Conservation (phyloP, 2,329 filamentous ascomycete genomes). For the Ceratocystis cacaofunesta region DNA sequence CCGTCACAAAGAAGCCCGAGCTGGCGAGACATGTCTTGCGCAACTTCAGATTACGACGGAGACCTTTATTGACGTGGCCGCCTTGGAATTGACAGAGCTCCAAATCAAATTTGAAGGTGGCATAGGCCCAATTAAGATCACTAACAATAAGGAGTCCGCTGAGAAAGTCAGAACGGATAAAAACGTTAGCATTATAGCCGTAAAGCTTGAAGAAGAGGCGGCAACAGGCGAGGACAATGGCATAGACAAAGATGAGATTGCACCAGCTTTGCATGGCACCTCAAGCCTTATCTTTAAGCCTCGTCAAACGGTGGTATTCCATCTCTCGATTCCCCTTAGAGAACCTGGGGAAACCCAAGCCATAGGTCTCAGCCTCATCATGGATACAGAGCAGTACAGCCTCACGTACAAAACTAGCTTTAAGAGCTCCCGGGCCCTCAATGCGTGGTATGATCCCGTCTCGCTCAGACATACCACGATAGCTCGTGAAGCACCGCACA, state of each 20-base stretch:
- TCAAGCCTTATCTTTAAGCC: slow-evolving; percentile 27
- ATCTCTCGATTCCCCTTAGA: slow-evolving; percentile 57
- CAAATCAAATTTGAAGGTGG: slow-evolving; percentile 42
- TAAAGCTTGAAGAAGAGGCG: slow-evolving; percentile 25
- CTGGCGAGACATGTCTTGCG: slow-evolving; percentile 42
- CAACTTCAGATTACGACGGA: slow-evolving; percentile 45
- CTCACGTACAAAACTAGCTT: slow-evolving; percentile 51
- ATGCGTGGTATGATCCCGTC: slow-evolving; percentile 37
- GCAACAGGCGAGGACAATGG: slow-evolving; percentile 20
- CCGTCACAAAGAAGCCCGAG: slow-evolving; percentile 41
- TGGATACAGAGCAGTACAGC: slow-evolving; percentile 51
- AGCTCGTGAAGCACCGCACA: slow-evolving; percentile 35
- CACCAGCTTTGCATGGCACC: slow-evolving; percentile 19
- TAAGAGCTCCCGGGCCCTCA: slow-evolving; percentile 27
- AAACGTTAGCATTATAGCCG: slow-evolving; percentile 20
- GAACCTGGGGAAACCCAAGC: slow-evolving; percentile 68
- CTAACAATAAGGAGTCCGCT: slow-evolving; percentile 25
- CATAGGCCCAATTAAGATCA: slow-evolving; percentile 39
- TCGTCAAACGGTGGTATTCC: slow-evolving; percentile 53
- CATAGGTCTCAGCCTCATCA: slow-evolving; percentile 43
- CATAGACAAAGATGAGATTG: slow-evolving; percentile 20
- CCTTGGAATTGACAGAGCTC: slow-evolving; percentile 37
- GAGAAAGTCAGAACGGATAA: slow-evolving; percentile 16
- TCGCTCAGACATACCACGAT: slow-evolving; percentile 30
- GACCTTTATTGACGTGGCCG: slow-evolving; percentile 36